Evolutionary conservation across 441 rosid genomes (phyloP).

Genomic region (Aquilaria agallochum): DNA sequence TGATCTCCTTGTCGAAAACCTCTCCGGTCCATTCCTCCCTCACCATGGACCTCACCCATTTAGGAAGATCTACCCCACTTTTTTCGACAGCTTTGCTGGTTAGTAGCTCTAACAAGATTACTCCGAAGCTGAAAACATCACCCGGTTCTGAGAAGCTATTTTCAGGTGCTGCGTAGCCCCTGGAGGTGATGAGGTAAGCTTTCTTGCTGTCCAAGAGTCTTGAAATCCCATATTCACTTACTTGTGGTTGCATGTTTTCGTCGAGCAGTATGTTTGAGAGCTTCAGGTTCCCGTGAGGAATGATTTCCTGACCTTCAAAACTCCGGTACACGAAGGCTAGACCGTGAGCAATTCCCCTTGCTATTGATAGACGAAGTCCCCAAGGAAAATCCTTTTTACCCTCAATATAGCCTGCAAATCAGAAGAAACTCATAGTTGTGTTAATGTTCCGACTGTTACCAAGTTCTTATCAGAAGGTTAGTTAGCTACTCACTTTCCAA

Average conservation of each 20-base stretch:
- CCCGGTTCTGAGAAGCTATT: conserved; percentile 35
- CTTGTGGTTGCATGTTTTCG: conserved; percentile 35
- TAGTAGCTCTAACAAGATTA: conserved; percentile 46
- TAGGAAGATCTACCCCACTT: conserved; percentile 48
- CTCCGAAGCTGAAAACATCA: conserved; percentile 51
- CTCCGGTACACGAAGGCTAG: conserved; percentile 44
- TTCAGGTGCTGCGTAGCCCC: conserved; percentile 44
- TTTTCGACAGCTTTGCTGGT: conserved; percentile 50
- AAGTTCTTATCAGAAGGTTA: background rate
- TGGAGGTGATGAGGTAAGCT: conserved; percentile 13
- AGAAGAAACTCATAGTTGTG: background rate
- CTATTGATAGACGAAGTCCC: conserved; percentile 44
- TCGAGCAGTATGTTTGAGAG: conserved; percentile 48
- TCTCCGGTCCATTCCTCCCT: conserved; percentile 77
- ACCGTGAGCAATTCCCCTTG: conserved; percentile 46
- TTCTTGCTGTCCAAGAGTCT: conserved; percentile 29
- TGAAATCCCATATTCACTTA: conserved; percentile 45
- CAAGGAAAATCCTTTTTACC: conserved; percentile 57
- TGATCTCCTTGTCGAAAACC: conserved; percentile 55
- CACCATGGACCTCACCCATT: conserved; percentile 59
- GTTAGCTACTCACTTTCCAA: conserved; percentile 32
- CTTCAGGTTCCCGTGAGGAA: conserved; percentile 59
- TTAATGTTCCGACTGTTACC: background rate
- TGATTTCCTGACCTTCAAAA: conserved; percentile 11
- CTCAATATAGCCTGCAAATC: conserved; percentile 34